phyloP scores from a whole-genome alignment of 108 stramenopile genomes.

The Fistulifera solaris region DNA sequence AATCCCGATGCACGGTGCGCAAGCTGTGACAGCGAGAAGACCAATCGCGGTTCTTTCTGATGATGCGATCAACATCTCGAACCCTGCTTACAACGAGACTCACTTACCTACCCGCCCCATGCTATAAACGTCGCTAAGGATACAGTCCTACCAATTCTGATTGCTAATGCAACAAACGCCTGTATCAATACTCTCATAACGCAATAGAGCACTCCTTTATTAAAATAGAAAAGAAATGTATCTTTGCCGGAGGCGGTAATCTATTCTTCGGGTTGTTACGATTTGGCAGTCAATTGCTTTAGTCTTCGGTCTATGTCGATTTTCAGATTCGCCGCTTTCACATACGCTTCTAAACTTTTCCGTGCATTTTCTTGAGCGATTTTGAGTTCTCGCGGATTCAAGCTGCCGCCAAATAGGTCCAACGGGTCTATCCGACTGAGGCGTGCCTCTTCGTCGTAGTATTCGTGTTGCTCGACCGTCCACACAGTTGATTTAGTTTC shows the following conservation, averaged over 20 bases:
- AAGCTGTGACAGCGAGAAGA: neutral
- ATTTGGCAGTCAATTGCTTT: too few relatives aligned
- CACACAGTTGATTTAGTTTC: too few relatives aligned
- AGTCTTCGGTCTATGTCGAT: conserved; percentile 5
- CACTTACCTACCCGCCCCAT: conserved; percentile 4
- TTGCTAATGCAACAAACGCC: too few relatives aligned
- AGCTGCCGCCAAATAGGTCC: conserved; percentile 18
- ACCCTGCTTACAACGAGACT: conserved; percentile 7
- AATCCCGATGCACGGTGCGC: neutral
- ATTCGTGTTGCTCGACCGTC: too few relatives aligned
- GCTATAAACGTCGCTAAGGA: neutral
- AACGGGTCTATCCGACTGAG: conserved; percentile 13
- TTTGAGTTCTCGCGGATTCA: conserved; percentile 19
- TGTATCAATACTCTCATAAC: too few relatives aligned
- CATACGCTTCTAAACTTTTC: conserved; percentile 13
- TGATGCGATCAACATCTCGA: conserved; percentile 1
- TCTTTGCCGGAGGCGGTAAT: too few relatives aligned
- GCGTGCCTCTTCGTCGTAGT: neutral
- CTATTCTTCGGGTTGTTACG: too few relatives aligned
- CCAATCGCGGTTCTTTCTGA: neutral
- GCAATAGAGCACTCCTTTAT: too few relatives aligned
- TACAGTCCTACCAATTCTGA: too few relatives aligned
- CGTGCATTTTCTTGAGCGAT: conserved; percentile 16
- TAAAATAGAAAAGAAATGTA: too few relatives aligned
- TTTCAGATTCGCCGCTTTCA: conserved; percentile 21